Evolutionary conservation across 164 flowering plant species (phyloP).

Genomic region (Annona cherimola): DNA sequence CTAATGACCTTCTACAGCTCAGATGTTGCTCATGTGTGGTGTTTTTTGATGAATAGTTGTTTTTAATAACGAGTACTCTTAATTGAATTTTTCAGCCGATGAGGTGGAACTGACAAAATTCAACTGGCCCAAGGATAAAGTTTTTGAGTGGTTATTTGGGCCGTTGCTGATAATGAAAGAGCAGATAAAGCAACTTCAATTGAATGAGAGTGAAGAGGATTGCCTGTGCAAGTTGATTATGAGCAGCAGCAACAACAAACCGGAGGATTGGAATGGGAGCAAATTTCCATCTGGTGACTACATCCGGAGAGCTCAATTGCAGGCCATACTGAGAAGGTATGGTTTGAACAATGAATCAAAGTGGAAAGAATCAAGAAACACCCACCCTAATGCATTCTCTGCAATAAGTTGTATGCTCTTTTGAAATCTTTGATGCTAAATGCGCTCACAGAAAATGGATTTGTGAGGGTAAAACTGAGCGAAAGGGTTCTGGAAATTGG

Average conservation of each 20-base stretch:
- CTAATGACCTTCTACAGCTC: too few relatives aligned
- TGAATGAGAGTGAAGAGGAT: conserved; percentile 57
- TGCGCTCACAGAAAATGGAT: too few relatives aligned
- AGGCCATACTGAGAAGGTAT: conserved; percentile 80
- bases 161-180: conserved; percentile 83
- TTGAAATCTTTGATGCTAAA: too few relatives aligned
- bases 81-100: conserved; percentile 43
- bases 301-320: conserved; percentile 76
- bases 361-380: background rate
- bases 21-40: background rate
- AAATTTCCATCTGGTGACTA: conserved; percentile 61
- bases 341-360: background rate
- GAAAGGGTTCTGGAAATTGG: too few relatives aligned
- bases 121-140: conserved; percentile 64
- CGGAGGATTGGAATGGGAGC: conserved; percentile 67
- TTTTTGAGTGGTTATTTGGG: conserved; percentile 79
- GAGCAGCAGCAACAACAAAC: conserved; percentile 43
- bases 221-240: conserved; percentile 54
- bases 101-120: conserved; percentile 48
- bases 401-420: too few relatives aligned
- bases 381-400: too few relatives aligned
- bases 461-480: too few relatives aligned
- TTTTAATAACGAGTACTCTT: background rate
- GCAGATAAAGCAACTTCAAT: conserved; percentile 59
- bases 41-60: background rate